phyloP scores from a whole-genome alignment of 768 basidiomycete genomes.

The Suillus bovinus region DNA sequence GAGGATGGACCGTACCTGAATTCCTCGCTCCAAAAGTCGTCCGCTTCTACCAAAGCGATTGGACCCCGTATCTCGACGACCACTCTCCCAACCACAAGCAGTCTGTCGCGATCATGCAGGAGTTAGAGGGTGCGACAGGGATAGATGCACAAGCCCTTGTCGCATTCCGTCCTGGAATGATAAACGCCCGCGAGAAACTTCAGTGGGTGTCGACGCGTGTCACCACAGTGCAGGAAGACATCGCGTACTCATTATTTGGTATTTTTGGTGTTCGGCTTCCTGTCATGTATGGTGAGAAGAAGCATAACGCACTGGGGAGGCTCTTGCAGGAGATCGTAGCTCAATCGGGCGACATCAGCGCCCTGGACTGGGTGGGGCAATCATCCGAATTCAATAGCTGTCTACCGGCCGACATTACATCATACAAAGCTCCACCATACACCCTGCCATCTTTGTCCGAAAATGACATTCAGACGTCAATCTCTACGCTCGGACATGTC shows the following conservation, averaged over 20 bases:
- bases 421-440: background rate
- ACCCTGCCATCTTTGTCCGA: background rate
- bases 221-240: background rate
- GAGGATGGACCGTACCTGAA: background rate
- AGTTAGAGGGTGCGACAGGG: background rate
- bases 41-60: background rate
- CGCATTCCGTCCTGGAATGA: background rate
- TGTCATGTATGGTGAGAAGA: background rate
- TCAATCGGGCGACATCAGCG: background rate
- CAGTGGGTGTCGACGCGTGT: background rate
- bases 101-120: background rate
- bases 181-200: background rate
- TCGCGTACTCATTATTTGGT: background rate
- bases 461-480: background rate
- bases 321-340: background rate
- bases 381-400: conserved; percentile 1
- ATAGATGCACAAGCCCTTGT: background rate
- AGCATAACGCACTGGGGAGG: background rate
- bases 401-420: background rate
- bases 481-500: background rate
- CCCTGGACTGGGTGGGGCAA: background rate
- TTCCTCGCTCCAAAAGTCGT: background rate
- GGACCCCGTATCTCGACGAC: background rate
- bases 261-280: background rate
- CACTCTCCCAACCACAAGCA: background rate